Evolutionary conservation across 164 flowering plant species (phyloP), one percentile per base, ranked within the genome.

Genomic region (Nymphaea thermarum): DNA sequence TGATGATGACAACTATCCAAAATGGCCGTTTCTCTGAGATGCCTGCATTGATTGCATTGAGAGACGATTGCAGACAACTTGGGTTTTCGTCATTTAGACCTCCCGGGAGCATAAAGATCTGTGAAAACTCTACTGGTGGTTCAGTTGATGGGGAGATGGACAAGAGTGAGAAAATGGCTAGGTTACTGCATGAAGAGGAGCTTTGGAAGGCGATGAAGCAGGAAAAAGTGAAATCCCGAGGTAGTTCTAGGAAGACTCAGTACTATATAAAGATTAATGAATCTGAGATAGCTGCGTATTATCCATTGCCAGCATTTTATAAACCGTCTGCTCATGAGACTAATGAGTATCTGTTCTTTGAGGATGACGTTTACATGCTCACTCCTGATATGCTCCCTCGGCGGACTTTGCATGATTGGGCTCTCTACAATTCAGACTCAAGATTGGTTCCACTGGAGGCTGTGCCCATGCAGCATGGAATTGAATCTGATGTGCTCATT

Each of bases 271-370:
- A 87, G 74, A 94, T 91, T 64, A 90, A 88, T 79, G 98, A 94
- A 72, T 95, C 89, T 79, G 97, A 94, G 70, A 91, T 94, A 72
- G 97, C 95, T 8, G 81, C 84, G 77, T 97, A 94, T 71, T 94
- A 94, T 71, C 98, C 97, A 62, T 75, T 91, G 41, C 98, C 98
- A 70, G 87, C 86, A 18, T 91, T 79, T 78, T 94, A 94, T 72
- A 88, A 86, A 70, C 73, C 81, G 3, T 60, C 77, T 53, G 70
- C 57, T 36, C 70, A 85, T 64, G 98, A 94, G 75, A 85, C 78
- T 25, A 97, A 91, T 76, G 98, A 91, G 66, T 88, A 82, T 71
- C 65, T 91, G 12, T 55, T 89, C 16, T 82, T 84, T 79, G 98
- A 86, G 43, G 73, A 71, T 75, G 94, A 86, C 17, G 45, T 73